Base-by-base conservation (phyloP, 441 rosid species). In the Gossypium aridum region DNA sequence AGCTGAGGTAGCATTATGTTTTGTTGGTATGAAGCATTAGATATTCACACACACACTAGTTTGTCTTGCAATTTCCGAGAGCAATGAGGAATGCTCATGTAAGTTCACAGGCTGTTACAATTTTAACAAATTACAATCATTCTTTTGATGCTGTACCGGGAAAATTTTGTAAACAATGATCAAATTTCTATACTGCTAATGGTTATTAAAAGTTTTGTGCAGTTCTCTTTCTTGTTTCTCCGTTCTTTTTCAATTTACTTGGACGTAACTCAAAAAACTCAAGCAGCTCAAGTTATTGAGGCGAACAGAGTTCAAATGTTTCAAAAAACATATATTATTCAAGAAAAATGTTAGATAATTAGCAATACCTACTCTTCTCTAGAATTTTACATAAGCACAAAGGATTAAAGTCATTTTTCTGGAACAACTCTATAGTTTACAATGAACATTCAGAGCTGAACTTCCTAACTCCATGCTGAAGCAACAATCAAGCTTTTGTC, bases 1-100 rank as follows among this genome's bases (percentile, higher is more conserved):
- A 84, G 98, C 99, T 25, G 98, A 96, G 86, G 94, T 96, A 76
- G 98, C 97, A 55, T 78, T 96, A 64, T 96, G 99, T 86, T 96
- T 94, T 82, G 89, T 90, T 6, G 92, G 95, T 1, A 83, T 91
- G 68, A 92, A 93, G 85, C 85, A 73, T 73, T 73, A 51, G 68
- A 57, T 16, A 9, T 14, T 13, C n/a, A 13, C 55, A 22, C 19
- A 23, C 57, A 31, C n/a, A 28, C 31, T 17, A 54, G 28, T 17
- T 39, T 17, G 7, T 53, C 73, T 70, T 28, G 26, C 73, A 10
- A 28, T 53, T 70, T 70, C 12, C 22, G 0, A 17, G 43, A 70
- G 3, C 28, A 7, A 62, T 47, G 47, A 23, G 53, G 26, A 12
- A 39, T 39, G 1, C 56, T 51, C 57, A 25, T 72, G 49, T 73